Evolutionary conservation across 306 rosid genomes (phyloP), one percentile per base, ranked within the genome.

Genomic region (Erythrophleum fordii): DNA sequence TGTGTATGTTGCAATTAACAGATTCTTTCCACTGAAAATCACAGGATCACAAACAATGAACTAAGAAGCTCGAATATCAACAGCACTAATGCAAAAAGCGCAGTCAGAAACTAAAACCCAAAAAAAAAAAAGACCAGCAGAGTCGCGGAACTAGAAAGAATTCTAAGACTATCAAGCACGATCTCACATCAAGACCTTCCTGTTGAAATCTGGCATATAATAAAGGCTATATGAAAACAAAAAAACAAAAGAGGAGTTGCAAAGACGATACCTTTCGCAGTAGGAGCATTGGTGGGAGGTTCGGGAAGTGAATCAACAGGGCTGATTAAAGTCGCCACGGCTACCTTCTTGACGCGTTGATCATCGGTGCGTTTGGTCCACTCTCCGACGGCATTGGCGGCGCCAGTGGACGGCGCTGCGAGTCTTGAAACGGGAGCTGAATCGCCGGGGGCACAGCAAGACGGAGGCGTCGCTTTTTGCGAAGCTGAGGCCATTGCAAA

Each of bases 401-500:
- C 71, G 10, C 39, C 81, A 56, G 55, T 46, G 5, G 84, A 73
- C 31, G 81, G 34, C 39, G 88, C 48, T 8, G 84, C 88, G 20
- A 64, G 46, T 34, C 78, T 82, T 5, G 84, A 70, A 52, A 79
- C 31, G 67, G 87, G 72, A 35, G 85, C 74, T 28, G 75, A 75
- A 73, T n/a, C 25, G 58, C 3, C 5, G 34, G 60, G 29, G 58
- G 62, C 68, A 45, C 85, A 78, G 72, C 75, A 83, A 46, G 79
- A 56, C 64, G 35, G 46, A 48, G 45, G 49, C 93, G 95, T 85
- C 95, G 88, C 62, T 77, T 92, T 86, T 91, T 91, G 42, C 90
- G 91, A 13, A 90, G 89, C 76, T 88, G 95, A 39, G 94, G 90
- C 95, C 95, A 91, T 93, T 91, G 94, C 69, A 86, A 82, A 42